Base-by-base conservation (phyloP, 1,284 basidiomycete genomes). In the Sutorius eximius region DNA sequence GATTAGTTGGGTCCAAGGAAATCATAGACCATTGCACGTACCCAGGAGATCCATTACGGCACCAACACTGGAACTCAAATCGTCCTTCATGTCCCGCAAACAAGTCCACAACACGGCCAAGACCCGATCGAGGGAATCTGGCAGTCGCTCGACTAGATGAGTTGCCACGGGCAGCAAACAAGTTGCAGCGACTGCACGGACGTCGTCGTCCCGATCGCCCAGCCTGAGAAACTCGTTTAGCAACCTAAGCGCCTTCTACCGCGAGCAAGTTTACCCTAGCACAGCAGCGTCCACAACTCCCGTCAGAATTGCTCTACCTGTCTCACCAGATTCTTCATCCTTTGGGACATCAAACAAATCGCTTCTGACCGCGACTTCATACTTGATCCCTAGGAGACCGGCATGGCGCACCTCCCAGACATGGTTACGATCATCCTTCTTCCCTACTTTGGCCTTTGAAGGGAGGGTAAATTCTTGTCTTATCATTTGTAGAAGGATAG, bases 401-500 rank as follows among this genome's bases (percentile, higher is more conserved):
- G 97, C 96, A 75, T 99, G 97, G 47, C 97, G 82, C 48, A 99
- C 91, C 73, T 99, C 94, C 97, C 97, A 99, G 5, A 95, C 85
- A 72, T 97, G 94, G 42, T 77, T 77, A 75, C 55, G 85, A 51
- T 77, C 70, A 56, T 75, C 71, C 63, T 74, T 68, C 61, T 69
- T 65, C 64, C 74, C 62, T 67, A 71, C 65, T 71, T 74, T 58
- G 64, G 76, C 49, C 69, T 71, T 70, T 63, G 71, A 60, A 16
- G 79, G 74, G 40, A 82, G 68, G 32, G 69, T 69, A 67, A 87
- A 91, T 56, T 91, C 85, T 72, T 98, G 96, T 51, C 87, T 82
- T 59, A 98, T 95, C 97, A 99, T 99, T 63, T 89, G 85, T 38
- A 97, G 79, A 36, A 99, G 80, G 27, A 94, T 85, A 5, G 79